These are phyloP conservation scores for Lactifluus hygrophoroides DNA, from an alignment of 768 basidiomycete genomes.

Conservation along the genomic window DNA sequence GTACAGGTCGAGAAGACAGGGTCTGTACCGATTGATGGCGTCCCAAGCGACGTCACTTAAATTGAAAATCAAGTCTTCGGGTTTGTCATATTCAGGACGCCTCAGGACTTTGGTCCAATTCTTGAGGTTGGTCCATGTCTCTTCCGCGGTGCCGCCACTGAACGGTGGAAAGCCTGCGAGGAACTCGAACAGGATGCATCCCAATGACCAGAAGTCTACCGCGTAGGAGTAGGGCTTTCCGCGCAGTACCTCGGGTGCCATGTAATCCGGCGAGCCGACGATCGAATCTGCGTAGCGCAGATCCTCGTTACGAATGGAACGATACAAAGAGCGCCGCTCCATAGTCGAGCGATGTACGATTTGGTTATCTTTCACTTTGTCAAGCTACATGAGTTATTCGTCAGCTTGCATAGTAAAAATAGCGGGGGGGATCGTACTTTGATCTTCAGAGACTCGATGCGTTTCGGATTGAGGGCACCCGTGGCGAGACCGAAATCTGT, in stretches of 20 bases:
- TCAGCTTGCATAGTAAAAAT: neutral
- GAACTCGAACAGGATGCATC: slow-evolving; percentile 97
- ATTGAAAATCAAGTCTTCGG: slow-evolving; percentile 96
- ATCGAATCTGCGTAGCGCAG: slow-evolving; percentile 94
- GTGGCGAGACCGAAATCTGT: slow-evolving; percentile 98
- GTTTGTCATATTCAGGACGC: slow-evolving; percentile 91
- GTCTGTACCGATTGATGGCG: slow-evolving; percentile 69
- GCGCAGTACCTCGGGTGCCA: slow-evolving; percentile 92
- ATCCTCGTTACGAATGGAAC: slow-evolving; percentile 83
- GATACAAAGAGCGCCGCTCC: slow-evolving; percentile 91
- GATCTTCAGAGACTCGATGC: slow-evolving; percentile 90
- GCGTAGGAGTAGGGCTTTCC: slow-evolving; percentile 93
- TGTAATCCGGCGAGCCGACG: slow-evolving; percentile 97
- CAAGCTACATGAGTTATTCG: slow-evolving; percentile 48
- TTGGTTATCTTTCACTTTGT: slow-evolving; percentile 92
- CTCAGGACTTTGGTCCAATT: slow-evolving; percentile 92
- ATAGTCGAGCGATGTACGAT: slow-evolving; percentile 85
- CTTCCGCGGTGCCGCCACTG: slow-evolving; percentile 89
- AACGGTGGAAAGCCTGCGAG: slow-evolving; percentile 97
- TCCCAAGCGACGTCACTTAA: slow-evolving; percentile 91
- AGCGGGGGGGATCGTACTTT: slow-evolving; percentile 46
- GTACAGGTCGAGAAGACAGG: neutral
- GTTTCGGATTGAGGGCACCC: slow-evolving; percentile 87
- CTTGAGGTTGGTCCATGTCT: slow-evolving; percentile 98
- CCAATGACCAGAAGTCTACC: slow-evolving; percentile 97